Evolutionary conservation across 2,329 filamentous ascomycete genomes (phyloP), one percentile per base, ranked within the genome.

Genomic region (Mycocentrospora acerina): DNA sequence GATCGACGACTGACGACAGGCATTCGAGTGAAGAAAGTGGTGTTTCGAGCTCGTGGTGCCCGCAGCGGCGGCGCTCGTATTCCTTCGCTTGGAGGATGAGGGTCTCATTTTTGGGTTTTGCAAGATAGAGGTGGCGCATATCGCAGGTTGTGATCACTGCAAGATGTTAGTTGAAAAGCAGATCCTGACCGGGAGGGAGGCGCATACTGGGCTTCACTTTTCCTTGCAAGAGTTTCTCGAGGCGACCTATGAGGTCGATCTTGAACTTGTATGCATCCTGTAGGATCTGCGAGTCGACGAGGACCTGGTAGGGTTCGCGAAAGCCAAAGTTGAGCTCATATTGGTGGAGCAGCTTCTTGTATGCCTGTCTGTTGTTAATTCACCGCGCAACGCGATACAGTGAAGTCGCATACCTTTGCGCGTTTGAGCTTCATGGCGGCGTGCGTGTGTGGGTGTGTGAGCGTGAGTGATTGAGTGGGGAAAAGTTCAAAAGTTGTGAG

Each of bases 301-400:
- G 52, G 37, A 55, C 50, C 30, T 97, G 93, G 71, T 96, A 97
- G 9, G 93, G 90, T 71, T 93, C 87, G 55, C 90, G 88, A 68
- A 96, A 96, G 44, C 86, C 85, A 65, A 95, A 96, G 44, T 82
- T 83, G 67, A 91, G 79, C 62, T 84, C 82, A 78, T 90, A 95
- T 64, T 91, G 85, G 70, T 89, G 85, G 84, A 98, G 94, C 60
- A 96, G 82, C 82, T 96, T 96, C 63, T 84, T 81, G 67, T 89
- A 90, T 58, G 85, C 83, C 69, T 87, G 85, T 28, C 75, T 22
- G 19, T 9, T 22, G 19, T 22, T 22, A 22, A 22, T 22, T 22
- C n/a, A 85, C 86, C 32, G 6, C 10, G 28, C 45, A 34, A 22
- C 22, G 14, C 11, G 4, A 11, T 12, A 8, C 5, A 5, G 22